phyloP scores from a whole-genome alignment of 352 stramenopile genomes.

The Blastocystis sp. region DNA sequence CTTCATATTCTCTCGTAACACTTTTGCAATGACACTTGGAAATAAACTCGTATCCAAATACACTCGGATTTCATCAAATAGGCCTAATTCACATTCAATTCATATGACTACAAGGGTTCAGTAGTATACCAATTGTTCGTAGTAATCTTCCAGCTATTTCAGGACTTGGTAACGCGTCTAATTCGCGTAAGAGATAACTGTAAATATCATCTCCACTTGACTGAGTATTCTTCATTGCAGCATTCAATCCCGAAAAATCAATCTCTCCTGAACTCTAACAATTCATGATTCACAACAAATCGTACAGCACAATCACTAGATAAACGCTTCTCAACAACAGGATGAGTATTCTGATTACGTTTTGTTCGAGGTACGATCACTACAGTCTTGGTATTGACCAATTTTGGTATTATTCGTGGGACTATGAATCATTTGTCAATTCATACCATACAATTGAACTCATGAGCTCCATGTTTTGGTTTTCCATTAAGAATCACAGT shows the following conservation, averaged over 20 bases:
- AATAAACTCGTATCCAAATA: slow-evolving; percentile 32
- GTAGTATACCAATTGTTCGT: background rate
- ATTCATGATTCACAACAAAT: background rate
- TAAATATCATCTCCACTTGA: slow-evolving; percentile 23
- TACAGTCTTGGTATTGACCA: background rate
- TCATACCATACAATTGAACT: background rate
- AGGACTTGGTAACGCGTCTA: background rate
- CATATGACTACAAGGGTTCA: background rate
- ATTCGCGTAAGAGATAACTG: background rate
- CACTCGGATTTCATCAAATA: slow-evolving; percentile 14
- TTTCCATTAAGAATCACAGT: background rate
- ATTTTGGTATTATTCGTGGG: background rate
- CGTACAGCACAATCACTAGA: background rate
- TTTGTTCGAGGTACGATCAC: background rate
- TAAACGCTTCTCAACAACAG: background rate
- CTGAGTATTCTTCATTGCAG: background rate
- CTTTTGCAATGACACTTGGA: background rate
- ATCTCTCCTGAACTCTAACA: slow-evolving; percentile 40
- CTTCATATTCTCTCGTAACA: background rate
- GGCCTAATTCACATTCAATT: background rate
- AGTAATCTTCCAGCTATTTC: background rate
- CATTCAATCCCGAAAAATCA: background rate
- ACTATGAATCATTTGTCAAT: background rate
- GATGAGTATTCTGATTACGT: background rate
- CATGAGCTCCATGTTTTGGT: background rate